phyloP scores from a whole-genome alignment of 208 protist species.

The Leishmania major region DNA sequence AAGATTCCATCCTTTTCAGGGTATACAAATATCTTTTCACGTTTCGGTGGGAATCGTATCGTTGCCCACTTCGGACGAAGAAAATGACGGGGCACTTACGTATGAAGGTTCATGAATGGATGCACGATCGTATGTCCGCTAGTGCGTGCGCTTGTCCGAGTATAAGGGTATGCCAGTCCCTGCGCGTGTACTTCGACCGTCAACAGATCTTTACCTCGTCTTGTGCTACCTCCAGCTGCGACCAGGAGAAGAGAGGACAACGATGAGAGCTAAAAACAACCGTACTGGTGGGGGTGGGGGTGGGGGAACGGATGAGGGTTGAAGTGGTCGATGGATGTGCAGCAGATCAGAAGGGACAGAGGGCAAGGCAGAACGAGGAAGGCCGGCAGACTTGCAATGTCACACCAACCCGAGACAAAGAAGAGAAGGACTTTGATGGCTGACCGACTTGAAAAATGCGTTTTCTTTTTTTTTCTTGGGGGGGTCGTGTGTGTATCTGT shows the following conservation, averaged over 20 bases:
- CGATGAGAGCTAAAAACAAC: background rate
- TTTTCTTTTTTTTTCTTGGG: background rate
- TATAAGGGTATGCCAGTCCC: background rate
- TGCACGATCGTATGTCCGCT: background rate
- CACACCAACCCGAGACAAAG: background rate
- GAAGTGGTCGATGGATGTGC: background rate
- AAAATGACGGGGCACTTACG: background rate
- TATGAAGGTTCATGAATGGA: background rate
- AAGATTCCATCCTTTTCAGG: background rate
- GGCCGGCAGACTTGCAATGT: too few relatives aligned
- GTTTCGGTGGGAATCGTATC: background rate
- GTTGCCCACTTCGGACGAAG: background rate
- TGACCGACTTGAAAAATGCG: background rate
- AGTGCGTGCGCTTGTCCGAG: background rate
- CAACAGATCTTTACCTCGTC: background rate
- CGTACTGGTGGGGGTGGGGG: too few relatives aligned
- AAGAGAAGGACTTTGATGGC: too few relatives aligned
- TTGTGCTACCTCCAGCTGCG: background rate
- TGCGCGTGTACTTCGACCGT: background rate
- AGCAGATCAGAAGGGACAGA: too few relatives aligned
- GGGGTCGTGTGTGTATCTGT: background rate
- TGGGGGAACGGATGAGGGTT: background rate
- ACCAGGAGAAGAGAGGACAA: background rate
- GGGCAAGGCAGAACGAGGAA: too few relatives aligned
- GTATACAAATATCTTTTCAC: background rate